Evolutionary conservation across 2,329 filamentous ascomycete genomes (phyloP).

Genomic region (Apiospora malaysiana): DNA sequence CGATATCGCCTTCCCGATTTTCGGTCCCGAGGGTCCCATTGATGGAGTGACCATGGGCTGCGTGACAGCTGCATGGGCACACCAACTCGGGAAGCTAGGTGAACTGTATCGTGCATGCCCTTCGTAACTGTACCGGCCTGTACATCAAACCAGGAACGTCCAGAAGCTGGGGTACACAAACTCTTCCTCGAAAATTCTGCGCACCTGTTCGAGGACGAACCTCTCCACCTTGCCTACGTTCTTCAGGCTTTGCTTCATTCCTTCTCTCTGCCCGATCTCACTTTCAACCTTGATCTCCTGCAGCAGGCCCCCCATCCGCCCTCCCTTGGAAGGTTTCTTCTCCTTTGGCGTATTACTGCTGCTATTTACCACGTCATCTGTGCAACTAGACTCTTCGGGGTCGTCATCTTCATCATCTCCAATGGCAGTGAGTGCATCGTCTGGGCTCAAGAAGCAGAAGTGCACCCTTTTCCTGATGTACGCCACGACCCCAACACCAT

Average conservation of each 20-base stretch:
- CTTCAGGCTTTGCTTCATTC: constrained; percentile 92
- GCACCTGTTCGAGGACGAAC: constrained; percentile 95
- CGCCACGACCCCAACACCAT: constrained; percentile 90
- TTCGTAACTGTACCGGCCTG: background rate
- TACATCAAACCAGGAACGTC: constrained; percentile 82
- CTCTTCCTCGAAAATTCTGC: constrained; percentile 97
- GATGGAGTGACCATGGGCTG: background rate
- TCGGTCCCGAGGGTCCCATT: background rate
- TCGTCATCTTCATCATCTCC: constrained; percentile 50
- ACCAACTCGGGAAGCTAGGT: background rate
- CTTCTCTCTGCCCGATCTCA: constrained; percentile 92
- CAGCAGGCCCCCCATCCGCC: constrained; percentile 72
- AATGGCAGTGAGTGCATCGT: constrained; percentile 82
- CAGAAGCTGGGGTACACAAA: constrained; percentile 98
- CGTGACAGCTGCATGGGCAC: background rate
- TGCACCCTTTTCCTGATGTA: constrained; percentile 89
- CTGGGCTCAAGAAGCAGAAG: constrained; percentile 92
- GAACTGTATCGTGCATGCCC: background rate
- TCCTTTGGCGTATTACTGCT: constrained; percentile 24
- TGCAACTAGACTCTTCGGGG: constrained; percentile 38
- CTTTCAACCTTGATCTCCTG: constrained; percentile 97
- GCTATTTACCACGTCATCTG: constrained; percentile 22
- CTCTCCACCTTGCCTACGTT: constrained; percentile 99
- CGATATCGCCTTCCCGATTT: background rate
- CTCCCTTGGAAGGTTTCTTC: constrained; percentile 36